Evolutionary conservation across 306 rosid species (phyloP).

Genomic region (Cucumis sativus): Cucumber_9930_V3 NC_026655.2:15692501-15693000

Average conservation of each 20-base stretch:
- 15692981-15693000: constrained; percentile 44
- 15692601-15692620: no score
- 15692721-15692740: neutral
- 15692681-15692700: no score
- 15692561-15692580: no score
- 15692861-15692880: constrained; percentile 7
- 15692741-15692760: neutral
- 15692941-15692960: constrained; percentile 22
- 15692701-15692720: no score
- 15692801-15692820: neutral
- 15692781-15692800: neutral
- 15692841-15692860: neutral
- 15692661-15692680: no score
- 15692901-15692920: constrained; percentile 39
- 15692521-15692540: no score
- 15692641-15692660: no score
- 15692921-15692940: constrained; percentile 41
- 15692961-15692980: constrained; percentile 15
- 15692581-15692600: no score
- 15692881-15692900: constrained; percentile 27
- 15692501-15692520: no score
- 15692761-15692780: neutral
- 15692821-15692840: neutral
- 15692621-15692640: no score
- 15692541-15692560: no score